phyloP scores from a whole-genome alignment of 306 rosid genomes.

The Adenanthera pavonina region DNA sequence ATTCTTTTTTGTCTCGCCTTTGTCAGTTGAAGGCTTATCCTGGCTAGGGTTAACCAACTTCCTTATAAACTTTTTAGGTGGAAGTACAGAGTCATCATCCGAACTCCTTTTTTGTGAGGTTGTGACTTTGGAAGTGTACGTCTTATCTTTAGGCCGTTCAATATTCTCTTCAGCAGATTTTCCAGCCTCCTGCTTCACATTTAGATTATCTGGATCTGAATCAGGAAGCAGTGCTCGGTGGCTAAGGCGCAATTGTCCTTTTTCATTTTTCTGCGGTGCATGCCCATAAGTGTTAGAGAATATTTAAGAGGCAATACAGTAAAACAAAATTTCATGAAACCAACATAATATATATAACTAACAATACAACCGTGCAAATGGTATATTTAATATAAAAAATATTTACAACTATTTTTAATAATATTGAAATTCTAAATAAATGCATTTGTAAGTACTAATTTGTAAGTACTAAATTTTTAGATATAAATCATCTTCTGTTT shows the following conservation, averaged over 20 bases:
- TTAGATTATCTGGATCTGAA: constrained; percentile 53
- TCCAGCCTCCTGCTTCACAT: constrained; percentile 49
- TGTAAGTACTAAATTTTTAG: too few relatives aligned
- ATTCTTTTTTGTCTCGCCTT: constrained; percentile 62
- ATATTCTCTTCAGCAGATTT: constrained; percentile 50
- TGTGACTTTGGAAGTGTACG: constrained; percentile 43
- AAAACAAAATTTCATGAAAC: constrained; percentile 31
- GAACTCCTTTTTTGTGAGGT: constrained; percentile 49
- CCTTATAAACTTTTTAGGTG: constrained; percentile 67
- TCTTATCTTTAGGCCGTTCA: constrained; percentile 47
- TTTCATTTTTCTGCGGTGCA: constrained; percentile 76
- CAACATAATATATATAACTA: neutral
- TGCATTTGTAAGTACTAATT: too few relatives aligned
- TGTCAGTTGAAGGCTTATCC: constrained; percentile 50
- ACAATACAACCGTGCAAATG: too few relatives aligned
- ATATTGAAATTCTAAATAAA: too few relatives aligned
- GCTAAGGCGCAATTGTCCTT: constrained; percentile 97
- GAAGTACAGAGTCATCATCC: constrained; percentile 51
- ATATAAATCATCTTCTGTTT: too few relatives aligned
- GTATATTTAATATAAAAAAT: too few relatives aligned
- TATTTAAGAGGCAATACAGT: neutral
- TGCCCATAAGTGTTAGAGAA: constrained; percentile 34
- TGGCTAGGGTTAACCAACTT: constrained; percentile 55
- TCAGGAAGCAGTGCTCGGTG: constrained; percentile 82
- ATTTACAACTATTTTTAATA: too few relatives aligned